Evolutionary conservation across 2,329 filamentous ascomycete species (phyloP), one percentile per base, ranked within the genome.

Genomic region (Lecanicillium sp.): DNA sequence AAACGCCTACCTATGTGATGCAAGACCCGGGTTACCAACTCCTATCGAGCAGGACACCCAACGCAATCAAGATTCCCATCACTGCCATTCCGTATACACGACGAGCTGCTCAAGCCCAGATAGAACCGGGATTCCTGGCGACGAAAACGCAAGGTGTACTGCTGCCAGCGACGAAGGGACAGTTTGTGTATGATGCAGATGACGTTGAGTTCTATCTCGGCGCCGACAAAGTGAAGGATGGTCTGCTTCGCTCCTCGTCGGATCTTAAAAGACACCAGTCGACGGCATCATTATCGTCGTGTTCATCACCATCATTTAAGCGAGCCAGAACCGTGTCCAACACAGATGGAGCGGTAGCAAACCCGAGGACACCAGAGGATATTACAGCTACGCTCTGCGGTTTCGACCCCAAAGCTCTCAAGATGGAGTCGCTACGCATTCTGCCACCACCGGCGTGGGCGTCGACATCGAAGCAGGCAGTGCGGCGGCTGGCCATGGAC

Each of bases 391-490:
- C 1, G 21, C 7, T 15, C 6, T n/a, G 14, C n/a, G 3, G n/a
- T n/a, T 48, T 48, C 32, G 38, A 48, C 23, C 46, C 32, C 4
- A 15, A 19, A 6, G 5, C 7, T 4, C 39, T 48, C 8, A 17
- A 37, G 9, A 36, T 43, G 21, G 29, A 29, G 9, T 48, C 46
- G 24, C 32, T 48, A 8, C 23, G 38, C 11, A 21, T 42, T 11
- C 39, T 48, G 5, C 15, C 73, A 2, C 67, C 76, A 7, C 87
- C 87, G 0, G 63, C 69, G 2, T 87, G 86, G 66, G 85, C 86
- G 5, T 83, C 79, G 1, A 60, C 67, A 0, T 54, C 63, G 1
- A 84, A 84, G 1, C 83, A 81, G 2, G 81, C 74, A 58, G 68
- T 77, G 3, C 72, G 93, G 0, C 77, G 80, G 51, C 72, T 71